phyloP scores from a whole-genome alignment of 305 asterid genomes.

The Fraxinus paxiana region DNA sequence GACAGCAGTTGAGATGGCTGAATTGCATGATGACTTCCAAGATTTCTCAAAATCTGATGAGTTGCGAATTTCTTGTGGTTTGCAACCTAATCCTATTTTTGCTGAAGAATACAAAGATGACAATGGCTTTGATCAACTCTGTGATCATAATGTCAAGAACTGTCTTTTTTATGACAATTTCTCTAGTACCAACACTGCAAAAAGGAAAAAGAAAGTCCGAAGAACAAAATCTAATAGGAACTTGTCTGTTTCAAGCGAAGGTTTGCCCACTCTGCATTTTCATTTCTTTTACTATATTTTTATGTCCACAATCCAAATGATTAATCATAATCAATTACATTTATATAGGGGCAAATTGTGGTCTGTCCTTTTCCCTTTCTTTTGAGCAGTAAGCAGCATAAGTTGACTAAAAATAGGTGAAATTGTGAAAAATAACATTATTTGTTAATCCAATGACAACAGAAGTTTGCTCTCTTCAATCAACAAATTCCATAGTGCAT shows the following conservation, averaged over 20 bases:
- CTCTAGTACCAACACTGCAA: slow-evolving; percentile 14
- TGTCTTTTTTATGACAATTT: slow-evolving; percentile 29
- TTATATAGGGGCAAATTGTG: neutral
- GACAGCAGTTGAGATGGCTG: slow-evolving; percentile 22
- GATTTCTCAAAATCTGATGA: slow-evolving; percentile 29
- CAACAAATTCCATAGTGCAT: neutral
- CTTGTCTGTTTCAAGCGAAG: slow-evolving; percentile 34
- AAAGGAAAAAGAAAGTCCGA: slow-evolving; percentile 48
- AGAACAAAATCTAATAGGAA: slow-evolving; percentile 34
- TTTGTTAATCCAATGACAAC: neutral
- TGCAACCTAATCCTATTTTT: slow-evolving; percentile 20
- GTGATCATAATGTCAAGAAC: slow-evolving; percentile 26
- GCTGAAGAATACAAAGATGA: slow-evolving; percentile 27
- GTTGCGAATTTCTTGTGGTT: slow-evolving; percentile 31
- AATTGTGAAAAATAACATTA: neutral
- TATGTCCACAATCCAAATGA: neutral
- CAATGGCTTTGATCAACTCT: slow-evolving; percentile 19
- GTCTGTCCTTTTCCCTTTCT: neutral
- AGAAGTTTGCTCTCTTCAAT: neutral
- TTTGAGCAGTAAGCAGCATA: slow-evolving; percentile 3
- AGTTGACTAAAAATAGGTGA: neutral
- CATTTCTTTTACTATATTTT: neutral
- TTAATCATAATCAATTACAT: neutral
- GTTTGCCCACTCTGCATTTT: slow-evolving; percentile 22
- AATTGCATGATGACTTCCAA: slow-evolving; percentile 18